Conservation (phyloP, 352 stramenopile species). For the Phytophthora sp. region DNA sequence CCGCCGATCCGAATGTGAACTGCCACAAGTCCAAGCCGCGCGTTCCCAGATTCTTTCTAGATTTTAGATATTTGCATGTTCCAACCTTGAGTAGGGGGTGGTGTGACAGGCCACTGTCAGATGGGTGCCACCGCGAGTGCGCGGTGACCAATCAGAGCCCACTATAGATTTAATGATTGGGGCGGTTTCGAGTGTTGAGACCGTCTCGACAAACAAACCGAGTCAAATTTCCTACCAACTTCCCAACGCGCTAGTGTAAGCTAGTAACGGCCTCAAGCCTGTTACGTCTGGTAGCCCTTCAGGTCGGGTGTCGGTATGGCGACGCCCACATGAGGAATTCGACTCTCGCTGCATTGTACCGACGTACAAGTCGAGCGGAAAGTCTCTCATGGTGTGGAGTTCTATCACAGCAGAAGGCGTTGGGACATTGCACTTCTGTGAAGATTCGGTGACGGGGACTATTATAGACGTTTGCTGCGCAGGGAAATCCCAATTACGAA, state of each 20-base stretch:
- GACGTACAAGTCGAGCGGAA: background rate
- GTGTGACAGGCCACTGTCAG: background rate
- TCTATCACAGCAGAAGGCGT: background rate
- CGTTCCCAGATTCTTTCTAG: no score
- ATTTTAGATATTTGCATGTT: background rate
- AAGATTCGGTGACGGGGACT: background rate
- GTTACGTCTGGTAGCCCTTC: no score
- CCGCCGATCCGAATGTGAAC: no score
- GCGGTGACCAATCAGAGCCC: background rate
- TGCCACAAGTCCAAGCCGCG: no score
- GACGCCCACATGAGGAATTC: background rate
- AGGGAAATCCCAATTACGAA: background rate
- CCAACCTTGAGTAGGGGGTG: slow-evolving; percentile 3
- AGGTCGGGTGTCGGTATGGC: background rate
- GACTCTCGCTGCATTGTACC: background rate
- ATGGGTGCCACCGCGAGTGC: background rate
- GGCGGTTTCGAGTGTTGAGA: no score
- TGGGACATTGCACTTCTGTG: background rate
- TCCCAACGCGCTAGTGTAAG: no score
- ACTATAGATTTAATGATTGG: no score
- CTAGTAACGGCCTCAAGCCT: no score
- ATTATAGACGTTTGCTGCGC: background rate
- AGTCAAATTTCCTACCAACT: no score
- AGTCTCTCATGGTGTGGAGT: background rate
- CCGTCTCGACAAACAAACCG: no score